Evolutionary conservation across 768 basidiomycete species (phyloP).

Genomic region (Lactarius pseudohatsudake): DNA sequence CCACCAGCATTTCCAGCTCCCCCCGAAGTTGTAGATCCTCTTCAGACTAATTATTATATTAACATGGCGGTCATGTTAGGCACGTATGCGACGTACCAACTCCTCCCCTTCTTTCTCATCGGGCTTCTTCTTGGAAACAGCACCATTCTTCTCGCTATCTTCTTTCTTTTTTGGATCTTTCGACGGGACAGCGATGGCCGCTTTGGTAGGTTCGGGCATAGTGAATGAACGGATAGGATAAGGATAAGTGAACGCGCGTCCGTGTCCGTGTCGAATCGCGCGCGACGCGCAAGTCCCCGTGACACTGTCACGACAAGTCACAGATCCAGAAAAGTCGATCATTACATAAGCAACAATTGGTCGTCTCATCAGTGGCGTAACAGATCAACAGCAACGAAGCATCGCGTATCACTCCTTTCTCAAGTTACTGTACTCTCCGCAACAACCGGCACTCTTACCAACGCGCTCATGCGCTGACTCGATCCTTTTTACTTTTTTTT

Average conservation of each 20-base stretch:
- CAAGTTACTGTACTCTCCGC: neutral
- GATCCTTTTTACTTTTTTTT: neutral
- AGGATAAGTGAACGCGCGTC: constrained; percentile 12
- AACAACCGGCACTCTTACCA: neutral
- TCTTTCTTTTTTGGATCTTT: constrained; percentile 77
- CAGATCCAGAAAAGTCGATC: neutral
- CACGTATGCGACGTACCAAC: constrained; percentile 56
- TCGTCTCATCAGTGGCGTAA: constrained; percentile 6
- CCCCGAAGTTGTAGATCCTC: constrained; percentile 92
- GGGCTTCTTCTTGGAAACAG: constrained; percentile 38
- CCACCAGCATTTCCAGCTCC: constrained; percentile 96
- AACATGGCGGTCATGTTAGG: neutral
- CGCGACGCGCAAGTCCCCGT: constrained; percentile 28
- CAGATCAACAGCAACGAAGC: neutral
- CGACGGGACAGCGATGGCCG: constrained; percentile 62
- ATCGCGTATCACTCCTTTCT: neutral
- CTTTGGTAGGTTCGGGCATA: constrained; percentile 62
- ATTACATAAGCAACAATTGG: neutral
- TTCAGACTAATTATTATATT: constrained; percentile 62
- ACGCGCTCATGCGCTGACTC: constrained; percentile 15
- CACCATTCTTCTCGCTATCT: constrained; percentile 49
- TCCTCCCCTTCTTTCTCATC: constrained; percentile 61
- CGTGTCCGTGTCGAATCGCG: neutral
- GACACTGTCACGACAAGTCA: constrained; percentile 16
- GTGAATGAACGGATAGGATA: constrained; percentile 21